These are phyloP conservation scores for Teratosphaeria destructans DNA, from an alignment of 2,329 filamentous ascomycete genomes.

Conservation along the genomic window DNA sequence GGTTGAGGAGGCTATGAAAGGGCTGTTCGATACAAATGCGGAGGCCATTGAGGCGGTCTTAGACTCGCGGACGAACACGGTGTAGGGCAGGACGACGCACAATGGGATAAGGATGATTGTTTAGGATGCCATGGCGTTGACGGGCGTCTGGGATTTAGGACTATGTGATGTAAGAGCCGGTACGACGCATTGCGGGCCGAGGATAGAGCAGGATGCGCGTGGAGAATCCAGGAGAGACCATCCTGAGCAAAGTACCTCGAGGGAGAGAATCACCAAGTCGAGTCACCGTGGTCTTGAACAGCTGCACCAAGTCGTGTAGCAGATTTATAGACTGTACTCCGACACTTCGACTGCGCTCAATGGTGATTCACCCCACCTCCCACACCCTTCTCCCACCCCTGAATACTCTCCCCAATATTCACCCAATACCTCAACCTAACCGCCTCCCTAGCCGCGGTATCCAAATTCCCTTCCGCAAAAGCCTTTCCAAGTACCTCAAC, in stretches of 20 bases:
- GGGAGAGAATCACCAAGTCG: not conserved
- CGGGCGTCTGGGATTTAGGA: not conserved
- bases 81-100: too few species aligned
- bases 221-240: not conserved
- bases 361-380: conserved; percentile 23
- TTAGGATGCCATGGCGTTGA: too few species aligned
- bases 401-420: conserved; percentile 70
- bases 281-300: not conserved
- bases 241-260: not conserved
- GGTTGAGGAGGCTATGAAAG: not conserved
- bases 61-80: not conserved
- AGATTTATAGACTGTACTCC: not conserved
- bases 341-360: not conserved
- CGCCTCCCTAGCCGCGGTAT: conserved; percentile 58
- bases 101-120: too few species aligned
- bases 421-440: conserved; percentile 81
- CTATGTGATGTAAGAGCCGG: not conserved
- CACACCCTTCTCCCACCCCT: conserved; percentile 75
- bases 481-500: conserved; percentile 52
- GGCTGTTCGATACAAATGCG: not conserved
- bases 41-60: not conserved
- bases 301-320: not conserved
- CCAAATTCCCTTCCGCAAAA: conserved; percentile 57
- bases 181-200: too few species aligned
- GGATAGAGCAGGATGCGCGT: too few species aligned